Base-by-base conservation (phyloP, 345 rosid genomes). In the Arabidopsis arenosa region DNA sequence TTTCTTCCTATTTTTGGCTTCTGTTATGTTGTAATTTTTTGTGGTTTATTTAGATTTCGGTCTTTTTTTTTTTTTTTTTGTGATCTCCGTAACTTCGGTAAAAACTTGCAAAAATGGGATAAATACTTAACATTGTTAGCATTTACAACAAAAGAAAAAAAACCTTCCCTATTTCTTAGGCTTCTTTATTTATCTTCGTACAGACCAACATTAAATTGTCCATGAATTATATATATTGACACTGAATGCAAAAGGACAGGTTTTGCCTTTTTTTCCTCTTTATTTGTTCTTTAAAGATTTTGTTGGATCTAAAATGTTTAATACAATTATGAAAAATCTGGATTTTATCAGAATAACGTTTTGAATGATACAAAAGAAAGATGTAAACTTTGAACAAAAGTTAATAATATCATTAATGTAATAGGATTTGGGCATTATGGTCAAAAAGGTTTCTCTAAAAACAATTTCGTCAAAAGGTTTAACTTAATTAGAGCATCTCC, bases 391-490 rank as follows among this genome's bases (percentile, higher is more conserved):
- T 65, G 7, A 35, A 39, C 28, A 21, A 45, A 35, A 51, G 47
- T 36, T 39, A 14, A 14, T 51, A 32, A 17, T 35, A 4, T 18
- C 17, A 49, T 5, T 18, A 6, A 48, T 35, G 15, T 10, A 67
- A 45, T 21, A 3, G 48, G 60, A 36, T 52, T 35, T 21, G 26
- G 40, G n/a, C 36, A 53, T 13, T 36, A 2, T 54, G 17, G 64
- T 57, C 74, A 56, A 56, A 69, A 40, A 28, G 5, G 49, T 23
- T 26, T 26, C 14, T 26, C 26, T 23, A 1, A 2, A 48, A 48
- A 35, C 6, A 52, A 14, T 23, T 54, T 23, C 6, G 61, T 37
- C 61, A 56, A 56, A 56, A 55, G 60, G 18, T 55, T 55, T 55
- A 6, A 33, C 10, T 28, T 23, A 23, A 23, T 23, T 23, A 23